Percentiles rank a stretch among this genome's conserved stretches.
Conservation (phyloP, 2,329 filamentous ascomycete genomes). For the Scorias spongiosa region DNA sequence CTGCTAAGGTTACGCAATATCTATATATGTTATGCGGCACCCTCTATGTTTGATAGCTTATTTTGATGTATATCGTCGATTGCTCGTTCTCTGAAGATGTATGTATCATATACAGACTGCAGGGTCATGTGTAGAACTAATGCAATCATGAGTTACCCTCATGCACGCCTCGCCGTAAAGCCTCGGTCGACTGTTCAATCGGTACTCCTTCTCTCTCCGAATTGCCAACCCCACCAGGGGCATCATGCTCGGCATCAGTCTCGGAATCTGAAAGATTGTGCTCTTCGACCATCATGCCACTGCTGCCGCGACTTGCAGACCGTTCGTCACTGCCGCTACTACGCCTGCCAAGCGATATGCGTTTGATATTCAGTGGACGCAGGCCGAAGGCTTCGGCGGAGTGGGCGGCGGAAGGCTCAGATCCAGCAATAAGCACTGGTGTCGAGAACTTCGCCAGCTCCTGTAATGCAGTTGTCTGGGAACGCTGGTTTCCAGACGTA, state of each 20-base stretch:
- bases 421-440: conserved; percentile 22
- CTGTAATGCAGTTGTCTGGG: conserved; percentile 9
- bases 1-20: no score
- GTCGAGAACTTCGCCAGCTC: conserved; percentile 21
- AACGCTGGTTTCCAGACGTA: conserved; percentile 2
- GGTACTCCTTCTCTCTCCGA: neutral
- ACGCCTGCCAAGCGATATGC: conserved; percentile 1
- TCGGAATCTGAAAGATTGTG: conserved; percentile 22
- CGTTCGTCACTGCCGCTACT: conserved; percentile 16
- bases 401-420: conserved; percentile 14
- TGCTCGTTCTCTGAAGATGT: no score
- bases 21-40: no score
- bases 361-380: conserved; percentile 3
- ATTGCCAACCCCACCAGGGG: neutral
- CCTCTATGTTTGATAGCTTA: no score
- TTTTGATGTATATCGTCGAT: no score
- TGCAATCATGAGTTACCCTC: no score
- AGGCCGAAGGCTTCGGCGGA: conserved; percentile 5
- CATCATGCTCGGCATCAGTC: conserved; percentile 15
- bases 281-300: conserved; percentile 28
- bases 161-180: neutral
- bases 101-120: no score
- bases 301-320: conserved; percentile 17
- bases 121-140: no score
- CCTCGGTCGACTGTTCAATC: neutral